Evolutionary conservation across 2,329 filamentous ascomycete species (phyloP), one percentile per base, ranked within the genome.

Genomic region (Verticillium klebahnii): DNA sequence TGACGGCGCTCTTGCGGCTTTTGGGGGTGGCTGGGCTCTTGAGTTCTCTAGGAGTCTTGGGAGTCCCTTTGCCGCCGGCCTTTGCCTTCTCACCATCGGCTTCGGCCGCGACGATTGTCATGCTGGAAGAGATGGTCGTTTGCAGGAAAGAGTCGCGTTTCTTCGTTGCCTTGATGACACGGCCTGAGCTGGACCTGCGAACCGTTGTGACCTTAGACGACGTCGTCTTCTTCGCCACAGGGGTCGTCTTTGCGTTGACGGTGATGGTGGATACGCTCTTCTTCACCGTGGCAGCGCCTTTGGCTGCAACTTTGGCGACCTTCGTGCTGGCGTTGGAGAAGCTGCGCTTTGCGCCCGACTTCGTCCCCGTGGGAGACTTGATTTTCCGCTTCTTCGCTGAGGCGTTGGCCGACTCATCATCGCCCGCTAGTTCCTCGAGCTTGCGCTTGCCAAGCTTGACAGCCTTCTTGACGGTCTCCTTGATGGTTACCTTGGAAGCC

Each of bases 371-470:
- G 62, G 75, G 74, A 40, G 71, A 67, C 65, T 75, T 75, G 36
- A 82, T 78, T 73, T 84, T 85, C 32, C 75, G 75, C 70, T 81
- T 84, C 71, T 78, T 82, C 23, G 71, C 65, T 36, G 68, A 66
- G 61, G 64, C 67, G 19, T 56, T 52, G 25, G 9, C 68, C 64
- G 59, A 74, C 14, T 71, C 69, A 7, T 77, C 80, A 4, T 78
- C 78, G 0, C 77, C 80, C 4, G 83, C 71, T 8, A 83, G 69
- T 57, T 85, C 83, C 70, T 82, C 80, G 2, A 85, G 70, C 75
- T 87, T 87, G 63, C 84, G 77, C 75, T 87, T 87, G 57, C 80
- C 77, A 5, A 78, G 76, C 69, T 80, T 84, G 59, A 78, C 72
- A 2, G 72, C 73, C 34, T 70, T 73, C 68, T 79, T 78, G 67